Evolutionary conservation across 352 stramenopile species (phyloP).

Genomic region (Aphanomyces invadans): DNA sequence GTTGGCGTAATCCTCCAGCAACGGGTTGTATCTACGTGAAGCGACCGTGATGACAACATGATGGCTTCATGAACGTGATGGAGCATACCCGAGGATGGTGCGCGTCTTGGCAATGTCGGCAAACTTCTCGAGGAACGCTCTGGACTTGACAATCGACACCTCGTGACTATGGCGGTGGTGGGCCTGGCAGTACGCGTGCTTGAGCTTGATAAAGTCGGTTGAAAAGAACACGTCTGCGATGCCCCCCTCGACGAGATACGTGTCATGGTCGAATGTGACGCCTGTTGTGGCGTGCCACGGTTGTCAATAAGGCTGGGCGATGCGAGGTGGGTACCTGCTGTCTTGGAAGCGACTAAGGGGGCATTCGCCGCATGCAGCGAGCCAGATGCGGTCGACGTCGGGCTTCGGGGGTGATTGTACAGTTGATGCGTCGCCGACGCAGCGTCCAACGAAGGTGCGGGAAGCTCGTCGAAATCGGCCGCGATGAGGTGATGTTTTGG

Average conservation of each 20-base stretch:
- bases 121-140: slow-evolving; percentile 72
- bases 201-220: slow-evolving; percentile 77
- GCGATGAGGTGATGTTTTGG: slow-evolving; percentile 82
- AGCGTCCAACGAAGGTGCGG: slow-evolving; percentile 50
- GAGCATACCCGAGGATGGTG: slow-evolving; percentile 64
- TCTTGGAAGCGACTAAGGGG: slow-evolving; percentile 82
- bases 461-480: slow-evolving; percentile 83
- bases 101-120: slow-evolving; percentile 65
- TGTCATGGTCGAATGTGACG: slow-evolving; percentile 76
- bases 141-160: slow-evolving; percentile 78
- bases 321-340: slow-evolving; percentile 34
- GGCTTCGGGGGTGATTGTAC: slow-evolving; percentile 53
- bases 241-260: slow-evolving; percentile 76
- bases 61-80: too few species aligned
- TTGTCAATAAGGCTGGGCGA: too few species aligned
- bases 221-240: slow-evolving; percentile 89
- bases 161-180: slow-evolving; percentile 46
- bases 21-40: slow-evolving; percentile 73
- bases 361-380: slow-evolving; percentile 74
- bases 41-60: background rate
- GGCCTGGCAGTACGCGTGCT: slow-evolving; percentile 69
- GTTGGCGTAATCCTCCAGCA: slow-evolving; percentile 86
- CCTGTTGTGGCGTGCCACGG: slow-evolving; percentile 31
- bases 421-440: slow-evolving; percentile 42
- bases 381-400: slow-evolving; percentile 55